Conservation (phyloP, 176 grass and related monocot species). For the Avena atlantica region DNA sequence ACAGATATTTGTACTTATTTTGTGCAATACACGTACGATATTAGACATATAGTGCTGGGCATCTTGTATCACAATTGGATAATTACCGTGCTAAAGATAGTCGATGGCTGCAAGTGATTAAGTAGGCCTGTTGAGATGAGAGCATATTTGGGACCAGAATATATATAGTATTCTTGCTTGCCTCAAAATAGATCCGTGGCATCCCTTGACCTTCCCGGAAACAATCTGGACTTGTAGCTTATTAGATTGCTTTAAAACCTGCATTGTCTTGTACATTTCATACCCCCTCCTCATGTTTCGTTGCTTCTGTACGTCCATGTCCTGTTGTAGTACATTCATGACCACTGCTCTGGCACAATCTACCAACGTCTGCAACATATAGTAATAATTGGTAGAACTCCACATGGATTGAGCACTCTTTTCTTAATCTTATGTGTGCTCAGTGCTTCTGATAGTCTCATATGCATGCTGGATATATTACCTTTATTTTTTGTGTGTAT, state of each 20-base stretch:
- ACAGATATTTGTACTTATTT: not conserved
- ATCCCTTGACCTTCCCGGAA: not conserved
- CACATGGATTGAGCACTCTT: slow-evolving; percentile 5
- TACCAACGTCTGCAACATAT: not conserved
- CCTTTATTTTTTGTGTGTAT: not conserved
- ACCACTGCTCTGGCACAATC: not conserved
- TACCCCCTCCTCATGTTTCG: not conserved
- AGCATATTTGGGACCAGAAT: not conserved
- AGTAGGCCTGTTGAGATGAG: not conserved
- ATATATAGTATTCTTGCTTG: not conserved
- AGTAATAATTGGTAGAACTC: not conserved
- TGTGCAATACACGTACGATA: not conserved
- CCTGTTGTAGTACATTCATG: not conserved
- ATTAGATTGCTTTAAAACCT: not conserved
- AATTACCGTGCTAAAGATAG: not conserved
- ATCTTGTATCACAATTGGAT: not conserved
- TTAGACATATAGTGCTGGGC: not conserved
- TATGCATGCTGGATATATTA: slow-evolving; percentile 10
- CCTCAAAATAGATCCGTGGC: not conserved
- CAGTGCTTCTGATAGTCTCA: not conserved
- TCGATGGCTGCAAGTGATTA: not conserved
- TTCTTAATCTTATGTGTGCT: not conserved
- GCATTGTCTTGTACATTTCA: not conserved
- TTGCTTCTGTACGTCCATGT: not conserved
- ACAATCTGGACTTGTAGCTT: not conserved